Conservation (phyloP, 2,329 filamentous ascomycete species). For the Moelleriella libera region DNA sequence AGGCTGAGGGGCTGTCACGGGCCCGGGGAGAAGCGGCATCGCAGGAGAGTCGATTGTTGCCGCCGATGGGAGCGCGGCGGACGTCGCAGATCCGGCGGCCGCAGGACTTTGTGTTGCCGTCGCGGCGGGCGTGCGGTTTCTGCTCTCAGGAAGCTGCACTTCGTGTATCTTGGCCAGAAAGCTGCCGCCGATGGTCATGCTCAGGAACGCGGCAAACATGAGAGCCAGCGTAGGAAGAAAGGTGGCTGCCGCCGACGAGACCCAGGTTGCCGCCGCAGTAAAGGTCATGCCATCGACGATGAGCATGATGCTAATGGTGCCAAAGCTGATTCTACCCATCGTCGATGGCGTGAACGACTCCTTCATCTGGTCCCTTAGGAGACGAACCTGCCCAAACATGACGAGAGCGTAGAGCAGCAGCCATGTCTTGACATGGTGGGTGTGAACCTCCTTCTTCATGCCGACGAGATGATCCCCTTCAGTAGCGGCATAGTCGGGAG, state of each 20-base stretch:
- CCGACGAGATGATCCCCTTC: conserved; percentile 43
- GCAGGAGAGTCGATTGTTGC: conserved; percentile 5
- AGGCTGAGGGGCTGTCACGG: conserved; percentile 20
- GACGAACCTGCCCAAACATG: conserved; percentile 45
- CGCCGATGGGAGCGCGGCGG: conserved; percentile 1
- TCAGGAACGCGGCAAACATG: conserved; percentile 36
- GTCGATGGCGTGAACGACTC: conserved; percentile 55
- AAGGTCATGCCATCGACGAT: conserved; percentile 49
- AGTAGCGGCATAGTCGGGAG: conserved; percentile 35
- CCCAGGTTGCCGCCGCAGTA: conserved; percentile 39
- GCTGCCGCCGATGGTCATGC: conserved; percentile 40
- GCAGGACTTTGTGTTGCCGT: background rate
- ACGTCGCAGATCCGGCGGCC: background rate
- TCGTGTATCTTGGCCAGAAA: conserved; percentile 47
- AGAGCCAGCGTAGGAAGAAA: conserved; percentile 43
- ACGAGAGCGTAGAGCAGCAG: conserved; percentile 40
- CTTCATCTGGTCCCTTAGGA: conserved; percentile 50
- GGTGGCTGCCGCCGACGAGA: conserved; percentile 37
- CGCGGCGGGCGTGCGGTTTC: conserved; percentile 20
- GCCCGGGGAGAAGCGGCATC: conserved; percentile 20
- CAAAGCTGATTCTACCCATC: conserved; percentile 50
- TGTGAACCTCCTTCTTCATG: conserved; percentile 45
- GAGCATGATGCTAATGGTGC: conserved; percentile 46
- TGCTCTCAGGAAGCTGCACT: conserved; percentile 39
- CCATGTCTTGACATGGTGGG: conserved; percentile 43